Evolutionary conservation across 2,329 filamentous ascomycete species (phyloP).

Genomic region (Ceratocystis colombiana): DNA sequence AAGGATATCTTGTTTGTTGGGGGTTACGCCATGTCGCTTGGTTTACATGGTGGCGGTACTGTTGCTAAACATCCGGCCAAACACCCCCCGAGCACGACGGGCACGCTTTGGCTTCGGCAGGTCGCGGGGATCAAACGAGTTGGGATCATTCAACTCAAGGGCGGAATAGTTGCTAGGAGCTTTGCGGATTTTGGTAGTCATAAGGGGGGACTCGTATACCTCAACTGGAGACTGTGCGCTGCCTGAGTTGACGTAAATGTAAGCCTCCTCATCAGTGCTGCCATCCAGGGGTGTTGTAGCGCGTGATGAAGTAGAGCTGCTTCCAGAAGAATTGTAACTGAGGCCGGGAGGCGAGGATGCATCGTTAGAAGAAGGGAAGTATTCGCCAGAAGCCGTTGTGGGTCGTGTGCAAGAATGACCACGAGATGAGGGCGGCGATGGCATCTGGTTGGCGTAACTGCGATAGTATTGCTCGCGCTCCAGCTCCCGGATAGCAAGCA

Average conservation of each 20-base stretch:
- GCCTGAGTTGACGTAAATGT: constrained; percentile 32
- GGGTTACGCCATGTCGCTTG: neutral
- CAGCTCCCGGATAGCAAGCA: constrained; percentile 7
- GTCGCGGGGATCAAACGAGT: constrained; percentile 42
- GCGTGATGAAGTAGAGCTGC: constrained; percentile 40
- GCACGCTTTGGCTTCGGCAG: constrained; percentile 43
- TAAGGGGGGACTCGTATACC: constrained; percentile 35
- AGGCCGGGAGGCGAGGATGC: constrained; percentile 24
- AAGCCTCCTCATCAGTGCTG: constrained; percentile 36
- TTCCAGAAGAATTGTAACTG: constrained; percentile 42
- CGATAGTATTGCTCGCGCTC: constrained; percentile 27
- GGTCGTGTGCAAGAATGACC: constrained; percentile 36
- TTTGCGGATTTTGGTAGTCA: constrained; percentile 29
- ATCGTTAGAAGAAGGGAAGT: neutral
- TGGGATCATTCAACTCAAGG: constrained; percentile 43
- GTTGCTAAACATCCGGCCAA: constrained; percentile 44
- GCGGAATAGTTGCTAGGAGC: constrained; percentile 36
- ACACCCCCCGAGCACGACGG: constrained; percentile 41
- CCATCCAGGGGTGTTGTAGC: constrained; percentile 44
- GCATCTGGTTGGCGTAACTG: constrained; percentile 33
- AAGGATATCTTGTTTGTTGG: neutral
- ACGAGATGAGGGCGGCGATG: constrained; percentile 40
- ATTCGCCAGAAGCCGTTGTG: neutral
- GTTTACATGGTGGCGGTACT: constrained; percentile 35
- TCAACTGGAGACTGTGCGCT: constrained; percentile 44